Percentiles rank a stretch among this genome's conserved stretches.
phyloP scores from a whole-genome alignment of 208 protist genomes.

The Vickermania ingenoplastis region DNA sequence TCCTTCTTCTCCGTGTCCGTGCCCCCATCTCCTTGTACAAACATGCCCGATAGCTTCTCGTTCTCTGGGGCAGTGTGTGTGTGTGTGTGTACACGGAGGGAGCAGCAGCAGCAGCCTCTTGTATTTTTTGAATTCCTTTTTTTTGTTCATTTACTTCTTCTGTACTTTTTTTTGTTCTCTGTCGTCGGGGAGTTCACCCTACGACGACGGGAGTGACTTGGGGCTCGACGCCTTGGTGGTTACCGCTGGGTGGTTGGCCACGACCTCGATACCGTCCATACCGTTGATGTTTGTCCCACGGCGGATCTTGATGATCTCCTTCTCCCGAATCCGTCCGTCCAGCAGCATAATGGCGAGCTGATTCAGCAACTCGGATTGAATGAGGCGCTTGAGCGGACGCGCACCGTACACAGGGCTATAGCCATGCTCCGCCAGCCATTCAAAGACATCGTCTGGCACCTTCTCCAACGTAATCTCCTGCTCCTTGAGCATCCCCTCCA shows the following conservation, averaged over 20 bases:
- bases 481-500: slow-evolving; percentile 69
- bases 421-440: slow-evolving; percentile 69
- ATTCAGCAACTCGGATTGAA: slow-evolving; percentile 91
- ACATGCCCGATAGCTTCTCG: too few species aligned
- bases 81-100: too few species aligned
- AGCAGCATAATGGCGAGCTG: slow-evolving; percentile 86
- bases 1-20: too few species aligned
- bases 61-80: too few species aligned
- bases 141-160: slow-evolving; percentile 9
- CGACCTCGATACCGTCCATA: slow-evolving; percentile 21
- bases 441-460: slow-evolving; percentile 47
- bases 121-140: too few species aligned
- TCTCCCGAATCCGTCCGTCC: slow-evolving; percentile 65
- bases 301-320: slow-evolving; percentile 44
- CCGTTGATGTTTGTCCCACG: slow-evolving; percentile 19
- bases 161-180: slow-evolving; percentile 25
- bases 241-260: slow-evolving; percentile 64
- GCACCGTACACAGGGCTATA: slow-evolving; percentile 95
- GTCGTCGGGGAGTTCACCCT: slow-evolving; percentile 10
- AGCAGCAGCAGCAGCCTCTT: too few species aligned
- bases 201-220: too few species aligned
- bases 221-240: too few species aligned
- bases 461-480: slow-evolving; percentile 73
- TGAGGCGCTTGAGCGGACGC: slow-evolving; percentile 88
- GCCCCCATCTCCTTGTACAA: too few species aligned